Percentiles rank a stretch among this genome's conserved stretches.
These are phyloP conservation scores for Ascoidea asiatica DNA, from an alignment of 805 yeast genomes.

Conservation along the genomic window DNA sequence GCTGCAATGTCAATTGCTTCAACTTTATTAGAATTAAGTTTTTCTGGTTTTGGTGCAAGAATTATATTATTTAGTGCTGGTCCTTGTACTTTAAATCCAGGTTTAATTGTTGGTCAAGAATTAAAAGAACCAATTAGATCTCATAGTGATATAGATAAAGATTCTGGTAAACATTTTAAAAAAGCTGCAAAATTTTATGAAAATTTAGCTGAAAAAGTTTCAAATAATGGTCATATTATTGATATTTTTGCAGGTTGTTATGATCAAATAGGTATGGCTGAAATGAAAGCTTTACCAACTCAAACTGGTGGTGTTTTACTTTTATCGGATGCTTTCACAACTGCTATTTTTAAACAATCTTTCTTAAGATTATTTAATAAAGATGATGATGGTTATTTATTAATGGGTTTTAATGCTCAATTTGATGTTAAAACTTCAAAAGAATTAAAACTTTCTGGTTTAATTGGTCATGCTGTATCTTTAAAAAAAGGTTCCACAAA, in stretches of 20 bases:
- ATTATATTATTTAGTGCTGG: slow-evolving; percentile 88
- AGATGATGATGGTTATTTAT: slow-evolving; percentile 76
- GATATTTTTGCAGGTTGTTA: slow-evolving; percentile 92
- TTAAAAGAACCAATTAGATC: slow-evolving; percentile 95
- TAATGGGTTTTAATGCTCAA: slow-evolving; percentile 83
- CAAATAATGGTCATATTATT: slow-evolving; percentile 63
- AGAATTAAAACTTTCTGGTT: slow-evolving; percentile 81
- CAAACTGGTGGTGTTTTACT: slow-evolving; percentile 84
- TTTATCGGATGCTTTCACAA: slow-evolving; percentile 85
- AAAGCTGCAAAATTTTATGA: slow-evolving; percentile 79
- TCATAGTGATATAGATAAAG: slow-evolving; percentile 91
- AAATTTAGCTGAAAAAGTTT: slow-evolving; percentile 54
- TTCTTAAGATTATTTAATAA: slow-evolving; percentile 76
- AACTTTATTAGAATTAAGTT: slow-evolving; percentile 66
- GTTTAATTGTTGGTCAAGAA: slow-evolving; percentile 82
- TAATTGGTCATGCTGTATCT: slow-evolving; percentile 87
- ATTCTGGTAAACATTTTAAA: slow-evolving; percentile 74
- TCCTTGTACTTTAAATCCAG: slow-evolving; percentile 91
- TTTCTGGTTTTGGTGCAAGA: slow-evolving; percentile 79
- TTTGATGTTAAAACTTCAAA: slow-evolving; percentile 77
- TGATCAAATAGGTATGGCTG: slow-evolving; percentile 91
- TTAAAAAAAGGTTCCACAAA: slow-evolving; percentile 46
- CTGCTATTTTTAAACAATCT: slow-evolving; percentile 88
- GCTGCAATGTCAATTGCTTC: slow-evolving; percentile 82
- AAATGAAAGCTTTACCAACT: slow-evolving; percentile 79